Evolutionary conservation across 768 basidiomycete species (phyloP).

Genomic region (Leccinum imitatum): DNA sequence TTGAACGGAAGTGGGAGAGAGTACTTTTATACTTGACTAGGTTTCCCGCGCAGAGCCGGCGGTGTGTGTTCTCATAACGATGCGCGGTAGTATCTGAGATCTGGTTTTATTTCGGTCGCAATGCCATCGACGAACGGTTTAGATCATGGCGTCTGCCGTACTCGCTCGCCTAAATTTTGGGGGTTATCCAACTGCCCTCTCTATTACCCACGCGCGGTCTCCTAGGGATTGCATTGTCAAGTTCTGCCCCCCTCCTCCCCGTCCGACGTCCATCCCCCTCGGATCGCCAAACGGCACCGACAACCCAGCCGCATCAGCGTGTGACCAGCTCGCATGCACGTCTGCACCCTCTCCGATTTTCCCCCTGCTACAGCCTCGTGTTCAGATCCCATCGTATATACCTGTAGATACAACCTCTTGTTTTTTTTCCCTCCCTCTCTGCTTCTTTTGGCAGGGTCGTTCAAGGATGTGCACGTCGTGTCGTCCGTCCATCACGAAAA

Average conservation of each 20-base stretch:
- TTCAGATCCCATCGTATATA: not conserved
- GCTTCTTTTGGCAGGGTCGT: constrained; percentile 9
- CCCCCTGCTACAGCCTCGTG: not conserved
- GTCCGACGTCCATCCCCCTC: not conserved
- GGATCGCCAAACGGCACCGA: constrained; percentile 2
- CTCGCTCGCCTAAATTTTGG: constrained; percentile 32
- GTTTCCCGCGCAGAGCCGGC: constrained; percentile 4
- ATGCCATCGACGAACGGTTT: constrained; percentile 19
- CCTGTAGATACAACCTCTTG: not conserved
- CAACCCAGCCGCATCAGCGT: not conserved
- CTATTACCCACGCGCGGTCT: constrained; percentile 29
- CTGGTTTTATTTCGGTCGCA: constrained; percentile 15
- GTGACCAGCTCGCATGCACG: not conserved
- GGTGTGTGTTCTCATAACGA: constrained; percentile 24
- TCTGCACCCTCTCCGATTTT: not conserved
- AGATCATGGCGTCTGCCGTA: not conserved
- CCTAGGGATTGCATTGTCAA: constrained; percentile 23
- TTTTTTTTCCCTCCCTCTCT: constrained; percentile 2
- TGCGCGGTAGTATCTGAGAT: constrained; percentile 29
- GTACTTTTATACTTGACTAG: constrained; percentile 18
- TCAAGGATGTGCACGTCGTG: not conserved
- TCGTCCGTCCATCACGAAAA: constrained; percentile 1
- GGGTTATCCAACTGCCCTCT: constrained; percentile 16
- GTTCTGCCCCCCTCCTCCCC: not conserved
- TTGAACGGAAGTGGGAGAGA: constrained; percentile 1